These are phyloP conservation scores for Boletus huronensis DNA, from an alignment of 768 basidiomycete genomes.

Conservation along the genomic window DNA sequence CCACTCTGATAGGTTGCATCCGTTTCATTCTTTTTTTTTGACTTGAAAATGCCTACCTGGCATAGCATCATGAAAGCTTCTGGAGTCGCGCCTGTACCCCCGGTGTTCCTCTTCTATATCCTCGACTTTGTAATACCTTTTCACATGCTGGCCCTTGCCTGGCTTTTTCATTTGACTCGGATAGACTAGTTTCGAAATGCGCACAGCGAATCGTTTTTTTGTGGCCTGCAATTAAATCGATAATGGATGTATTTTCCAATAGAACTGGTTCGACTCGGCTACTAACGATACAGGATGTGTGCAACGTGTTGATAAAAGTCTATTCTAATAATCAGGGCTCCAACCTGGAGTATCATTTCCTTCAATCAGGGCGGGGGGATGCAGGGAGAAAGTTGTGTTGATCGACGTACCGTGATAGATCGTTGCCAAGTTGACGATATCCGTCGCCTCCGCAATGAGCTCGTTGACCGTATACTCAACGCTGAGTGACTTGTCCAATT, in stretches of 20 bases:
- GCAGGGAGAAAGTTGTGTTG: neutral
- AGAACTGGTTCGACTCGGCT: constrained; percentile 6
- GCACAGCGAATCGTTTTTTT: constrained; percentile 7
- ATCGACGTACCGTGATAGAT: constrained; percentile 67
- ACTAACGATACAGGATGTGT: constrained; percentile 1
- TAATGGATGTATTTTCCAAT: constrained; percentile 8
- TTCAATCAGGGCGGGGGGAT: constrained; percentile 1
- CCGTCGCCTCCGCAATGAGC: constrained; percentile 85
- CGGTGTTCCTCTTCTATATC: constrained; percentile 22
- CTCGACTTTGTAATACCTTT: constrained; percentile 32
- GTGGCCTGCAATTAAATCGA: constrained; percentile 11
- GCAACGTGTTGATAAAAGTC: neutral
- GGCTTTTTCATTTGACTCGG: constrained; percentile 12
- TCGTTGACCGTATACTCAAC: constrained; percentile 94
- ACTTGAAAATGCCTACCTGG: constrained; percentile 12
- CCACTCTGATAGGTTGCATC: constrained; percentile 18
- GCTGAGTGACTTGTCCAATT: constrained; percentile 81
- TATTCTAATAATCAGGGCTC: constrained; percentile 37
- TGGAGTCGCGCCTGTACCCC: constrained; percentile 14
- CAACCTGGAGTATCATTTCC: constrained; percentile 33
- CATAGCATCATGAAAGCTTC: constrained; percentile 9
- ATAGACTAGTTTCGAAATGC: constrained; percentile 26
- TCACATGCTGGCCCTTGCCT: constrained; percentile 15
- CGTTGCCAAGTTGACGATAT: constrained; percentile 66
- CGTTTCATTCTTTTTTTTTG: constrained; percentile 7